Base-by-base conservation (phyloP, 345 rosid genomes). In the Euphorbia lathyris region DNA sequence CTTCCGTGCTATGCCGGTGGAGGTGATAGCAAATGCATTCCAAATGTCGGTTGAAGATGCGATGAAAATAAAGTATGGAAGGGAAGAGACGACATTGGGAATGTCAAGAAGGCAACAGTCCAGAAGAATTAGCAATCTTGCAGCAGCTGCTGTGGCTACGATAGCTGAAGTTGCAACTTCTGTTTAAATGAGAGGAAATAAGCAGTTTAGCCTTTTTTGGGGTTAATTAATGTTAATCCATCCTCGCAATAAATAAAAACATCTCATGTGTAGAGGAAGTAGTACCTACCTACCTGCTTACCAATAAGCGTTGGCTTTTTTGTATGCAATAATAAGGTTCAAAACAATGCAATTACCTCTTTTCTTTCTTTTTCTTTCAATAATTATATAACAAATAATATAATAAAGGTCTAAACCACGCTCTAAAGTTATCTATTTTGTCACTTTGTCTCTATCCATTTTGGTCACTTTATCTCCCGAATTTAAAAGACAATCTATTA, bases 1-100 rank as follows among this genome's bases (percentile, higher is more conserved):
- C 45, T 12, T 89, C 19, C 48, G 88, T 36, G 90, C 78, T 5
- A 65, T 93, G 64, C 98, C 95, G 0, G 63, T 55, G 22, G 91
- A 85, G 62, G 88, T 93, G 3, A 29, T 91, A 2, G 87, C 87
- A 32, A 83, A 78, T 0, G 84, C 88, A 0, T 88, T 72, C 79
- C 77, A 63, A 65, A 77, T 89, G 3, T 80, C 86, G 0, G 67
- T 80, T n/a, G 84, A 89, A 61, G 91, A 93, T 8, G 98, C 96
- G 0, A 76, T 63, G 68, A 80, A 75, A 73, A 45, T 91, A 66
- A 87, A 93, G 85, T 76, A 63, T 27, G 78, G 50, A 58, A 82
- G 78, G 71, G 79, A 64, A 66, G 87, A 84, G 81, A 83, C 82
- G 38, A 76, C 79, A 23, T 56, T 91, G 70, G 70, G 61, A 34